Evolutionary conservation across 441 rosid species (phyloP).

Genomic region (Euphorbia corollata): DNA sequence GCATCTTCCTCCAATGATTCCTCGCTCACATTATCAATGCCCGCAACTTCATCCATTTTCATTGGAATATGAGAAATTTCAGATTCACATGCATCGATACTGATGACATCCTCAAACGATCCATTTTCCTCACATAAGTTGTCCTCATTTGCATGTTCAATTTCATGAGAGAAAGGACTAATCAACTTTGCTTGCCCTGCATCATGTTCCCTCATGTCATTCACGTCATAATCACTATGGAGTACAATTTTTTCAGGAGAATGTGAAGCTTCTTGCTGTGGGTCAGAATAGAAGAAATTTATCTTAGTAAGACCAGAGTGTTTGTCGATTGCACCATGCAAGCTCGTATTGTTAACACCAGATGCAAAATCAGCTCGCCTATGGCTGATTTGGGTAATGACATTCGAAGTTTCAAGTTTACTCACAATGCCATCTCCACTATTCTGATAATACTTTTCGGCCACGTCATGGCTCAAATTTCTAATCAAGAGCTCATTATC

Average conservation of each 20-base stretch:
- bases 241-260: constrained; percentile 20
- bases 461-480: constrained; percentile 16
- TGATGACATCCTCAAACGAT: constrained; percentile 19
- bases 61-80: constrained; percentile 18
- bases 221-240: constrained; percentile 19
- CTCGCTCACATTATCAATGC: constrained; percentile 8
- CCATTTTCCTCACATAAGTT: constrained; percentile 18
- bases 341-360: constrained; percentile 13
- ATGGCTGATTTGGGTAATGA: constrained; percentile 19
- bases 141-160: constrained; percentile 21
- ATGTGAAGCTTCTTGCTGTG: constrained; percentile 24
- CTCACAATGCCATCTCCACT: constrained; percentile 17
- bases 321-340: constrained; percentile 19
- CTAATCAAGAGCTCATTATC: constrained; percentile 13
- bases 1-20: constrained; percentile 20
- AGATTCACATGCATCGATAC: constrained; percentile 16
- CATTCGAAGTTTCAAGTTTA: constrained; percentile 27
- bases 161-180: constrained; percentile 25
- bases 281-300: constrained; percentile 10
- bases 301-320: constrained; percentile 1
- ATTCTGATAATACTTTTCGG: constrained; percentile 17
- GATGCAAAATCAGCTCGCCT: constrained; percentile 21
- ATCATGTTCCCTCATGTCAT: constrained; percentile 19
- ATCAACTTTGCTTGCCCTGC: constrained; percentile 23
- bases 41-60: constrained; percentile 27